Evolutionary conservation across 352 stramenopile genomes (phyloP).

Genomic region (Saprolegnia parasitica): DNA sequence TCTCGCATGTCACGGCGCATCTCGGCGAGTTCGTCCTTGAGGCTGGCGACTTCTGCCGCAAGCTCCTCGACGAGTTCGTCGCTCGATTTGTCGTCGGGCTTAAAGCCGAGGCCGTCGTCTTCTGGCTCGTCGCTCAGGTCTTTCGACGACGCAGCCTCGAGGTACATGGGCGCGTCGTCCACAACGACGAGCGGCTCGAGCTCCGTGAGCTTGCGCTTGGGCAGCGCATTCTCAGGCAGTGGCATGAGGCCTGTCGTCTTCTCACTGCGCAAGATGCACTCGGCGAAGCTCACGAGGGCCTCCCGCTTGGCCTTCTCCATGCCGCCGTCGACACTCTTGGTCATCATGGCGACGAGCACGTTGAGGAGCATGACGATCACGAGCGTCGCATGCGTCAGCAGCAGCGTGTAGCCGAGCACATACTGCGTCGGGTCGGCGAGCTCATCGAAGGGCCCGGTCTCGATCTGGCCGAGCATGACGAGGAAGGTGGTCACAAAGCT

Average conservation of each 20-base stretch:
- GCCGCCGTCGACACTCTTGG: conserved; percentile 10
- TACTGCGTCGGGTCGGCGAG: not conserved
- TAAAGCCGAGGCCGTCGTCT: not conserved
- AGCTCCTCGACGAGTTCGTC: not conserved
- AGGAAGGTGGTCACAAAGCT: conserved; percentile 18
- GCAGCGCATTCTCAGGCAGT: not conserved
- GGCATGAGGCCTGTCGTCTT: conserved; percentile 3
- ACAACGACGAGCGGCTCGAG: not conserved
- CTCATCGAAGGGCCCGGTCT: not conserved
- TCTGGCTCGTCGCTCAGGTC: not conserved
- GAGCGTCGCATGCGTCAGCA: conserved; percentile 3
- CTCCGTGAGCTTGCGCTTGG: conserved; percentile 3
- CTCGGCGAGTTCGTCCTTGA: not conserved
- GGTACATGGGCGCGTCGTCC: not conserved
- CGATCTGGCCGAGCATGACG: conserved; percentile 11
- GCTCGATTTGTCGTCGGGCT: not conserved
- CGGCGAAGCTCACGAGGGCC: conserved; percentile 11
- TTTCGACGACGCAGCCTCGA: not conserved
- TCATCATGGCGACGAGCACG: conserved; percentile 25
- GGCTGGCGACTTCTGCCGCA: not conserved
- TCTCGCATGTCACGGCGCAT: not conserved
- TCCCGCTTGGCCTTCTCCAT: conserved; percentile 12
- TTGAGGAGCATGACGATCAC: conserved; percentile 21
- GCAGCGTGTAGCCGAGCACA: conserved; percentile 1
- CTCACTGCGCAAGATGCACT: conserved; percentile 16